A percentile compares a stretch with the other conserved stretches of the same genome.
phyloP scores from a whole-genome alignment of 345 rosid genomes.

The Noccaea caerulescens region DNA sequence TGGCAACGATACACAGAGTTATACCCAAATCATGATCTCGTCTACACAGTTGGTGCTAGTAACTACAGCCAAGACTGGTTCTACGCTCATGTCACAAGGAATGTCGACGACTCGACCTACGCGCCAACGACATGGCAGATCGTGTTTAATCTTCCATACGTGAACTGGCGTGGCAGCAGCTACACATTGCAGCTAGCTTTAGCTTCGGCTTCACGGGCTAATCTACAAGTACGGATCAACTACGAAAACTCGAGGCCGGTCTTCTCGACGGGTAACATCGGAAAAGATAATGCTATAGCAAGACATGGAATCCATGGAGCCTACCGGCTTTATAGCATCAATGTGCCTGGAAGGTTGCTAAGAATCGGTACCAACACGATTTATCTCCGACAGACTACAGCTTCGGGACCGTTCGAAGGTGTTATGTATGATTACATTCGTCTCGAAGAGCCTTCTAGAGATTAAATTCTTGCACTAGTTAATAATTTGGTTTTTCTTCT shows the following conservation, averaged over 20 bases:
- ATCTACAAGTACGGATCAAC: conserved; percentile 67
- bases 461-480: conserved; percentile 8
- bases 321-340: conserved; percentile 61
- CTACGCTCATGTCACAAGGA: conserved; percentile 83
- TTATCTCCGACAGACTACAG: conserved; percentile 66
- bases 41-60: conserved; percentile 56
- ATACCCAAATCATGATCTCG: conserved; percentile 57
- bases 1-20: conserved; percentile 74
- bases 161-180: conserved; percentile 41
- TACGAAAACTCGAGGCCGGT: conserved; percentile 23
- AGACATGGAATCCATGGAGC: conserved; percentile 50
- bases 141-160: conserved; percentile 50
- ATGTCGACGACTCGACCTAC: conserved; percentile 42
- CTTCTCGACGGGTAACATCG: conserved; percentile 38
- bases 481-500: background rate
- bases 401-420: conserved; percentile 51
- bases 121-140: conserved; percentile 80
- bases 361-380: conserved; percentile 54
- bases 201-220: conserved; percentile 68
- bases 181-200: conserved; percentile 77
- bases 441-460: conserved; percentile 61
- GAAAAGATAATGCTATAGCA: conserved; percentile 47
- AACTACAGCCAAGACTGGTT: conserved; percentile 70
- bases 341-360: conserved; percentile 54
- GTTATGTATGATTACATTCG: conserved; percentile 89